Evolutionary conservation across 805 yeast genomes (phyloP).

Genomic region (Pichia sporocuriosa): DNA sequence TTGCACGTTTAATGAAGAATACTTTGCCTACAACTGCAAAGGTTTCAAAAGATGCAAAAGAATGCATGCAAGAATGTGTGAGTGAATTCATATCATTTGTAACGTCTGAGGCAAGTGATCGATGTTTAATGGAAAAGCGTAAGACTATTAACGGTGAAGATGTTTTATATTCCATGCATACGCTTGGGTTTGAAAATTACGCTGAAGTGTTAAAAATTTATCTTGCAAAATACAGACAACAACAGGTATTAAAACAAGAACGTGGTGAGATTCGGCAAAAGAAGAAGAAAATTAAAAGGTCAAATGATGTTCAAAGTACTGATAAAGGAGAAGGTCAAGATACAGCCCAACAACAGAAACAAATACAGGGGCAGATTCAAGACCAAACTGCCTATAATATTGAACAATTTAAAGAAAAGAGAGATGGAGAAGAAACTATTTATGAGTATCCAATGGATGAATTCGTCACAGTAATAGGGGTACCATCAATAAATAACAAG

Average conservation of each 20-base stretch:
- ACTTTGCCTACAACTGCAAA: conserved; percentile 70
- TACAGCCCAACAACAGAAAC: too few species aligned
- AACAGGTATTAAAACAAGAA: conserved; percentile 67
- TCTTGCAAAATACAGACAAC: conserved; percentile 62
- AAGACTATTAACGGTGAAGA: conserved; percentile 70
- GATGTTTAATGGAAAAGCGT: conserved; percentile 56
- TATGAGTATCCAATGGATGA: conserved; percentile 8
- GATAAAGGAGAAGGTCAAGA: too few species aligned
- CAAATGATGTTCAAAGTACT: too few species aligned
- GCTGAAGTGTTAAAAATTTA: conserved; percentile 64
- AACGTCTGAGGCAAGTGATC: conserved; percentile 60
- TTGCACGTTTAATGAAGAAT: conserved; percentile 69
- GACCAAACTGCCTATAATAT: too few species aligned
- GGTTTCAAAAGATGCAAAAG: conserved; percentile 73
- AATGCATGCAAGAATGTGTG: conserved; percentile 64
- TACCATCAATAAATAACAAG: neutral
- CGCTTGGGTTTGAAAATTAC: conserved; percentile 63
- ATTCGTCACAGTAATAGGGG: neutral
- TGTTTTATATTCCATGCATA: conserved; percentile 53
- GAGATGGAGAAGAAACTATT: too few species aligned
- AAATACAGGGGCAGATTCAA: conserved; percentile 13
- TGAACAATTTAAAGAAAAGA: too few species aligned
- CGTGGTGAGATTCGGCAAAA: conserved; percentile 44
- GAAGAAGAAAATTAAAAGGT: conserved; percentile 3
- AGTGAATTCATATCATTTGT: conserved; percentile 61